These are phyloP conservation scores for Lepidopterella palustris DNA, from an alignment of 495 filamentous ascomycete species.

Conservation along the genomic window DNA sequence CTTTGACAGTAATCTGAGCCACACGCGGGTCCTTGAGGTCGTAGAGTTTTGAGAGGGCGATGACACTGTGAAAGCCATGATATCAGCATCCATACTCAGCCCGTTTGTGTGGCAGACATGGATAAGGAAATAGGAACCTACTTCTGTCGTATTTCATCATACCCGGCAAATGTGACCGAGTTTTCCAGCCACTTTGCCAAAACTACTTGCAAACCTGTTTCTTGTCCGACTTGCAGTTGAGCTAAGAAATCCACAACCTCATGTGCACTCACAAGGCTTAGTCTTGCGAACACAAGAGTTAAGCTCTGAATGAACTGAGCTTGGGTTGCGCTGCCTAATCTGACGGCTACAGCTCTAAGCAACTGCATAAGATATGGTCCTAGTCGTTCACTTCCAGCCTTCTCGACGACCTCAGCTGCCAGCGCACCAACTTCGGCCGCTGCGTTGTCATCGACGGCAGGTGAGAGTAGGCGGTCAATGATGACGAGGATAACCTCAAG, in stretches of 20 bases:
- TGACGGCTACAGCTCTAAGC: slow-evolving; percentile 82
- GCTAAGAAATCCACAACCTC: slow-evolving; percentile 90
- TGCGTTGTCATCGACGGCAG: slow-evolving; percentile 75
- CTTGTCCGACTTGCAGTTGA: slow-evolving; percentile 65
- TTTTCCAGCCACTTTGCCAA: slow-evolving; percentile 94
- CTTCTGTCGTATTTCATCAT: slow-evolving; percentile 95
- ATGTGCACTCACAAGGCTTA: slow-evolving; percentile 73
- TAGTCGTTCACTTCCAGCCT: slow-evolving; percentile 78
- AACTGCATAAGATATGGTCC: slow-evolving; percentile 86
- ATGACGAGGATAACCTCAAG: slow-evolving; percentile 84
- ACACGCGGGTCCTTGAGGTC: slow-evolving; percentile 78
- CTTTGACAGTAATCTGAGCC: slow-evolving; percentile 72
- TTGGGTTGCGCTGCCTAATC: slow-evolving; percentile 70
- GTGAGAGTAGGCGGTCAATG: slow-evolving; percentile 84
- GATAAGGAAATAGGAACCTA: too few species aligned
- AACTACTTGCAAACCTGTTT: slow-evolving; percentile 79
- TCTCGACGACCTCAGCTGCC: slow-evolving; percentile 91
- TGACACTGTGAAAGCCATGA: slow-evolving; percentile 50
- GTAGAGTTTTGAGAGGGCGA: slow-evolving; percentile 84
- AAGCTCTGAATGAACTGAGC: slow-evolving; percentile 86
- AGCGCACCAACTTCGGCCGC: slow-evolving; percentile 94
- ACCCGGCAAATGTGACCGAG: slow-evolving; percentile 90
- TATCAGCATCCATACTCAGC: slow-evolving; percentile 38
- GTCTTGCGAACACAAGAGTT: slow-evolving; percentile 88
- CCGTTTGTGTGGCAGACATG: too few species aligned